Percentiles rank a stretch among this genome's conserved stretches.
These are phyloP conservation scores for Tylopilus plumbeoviolaceoides DNA, from an alignment of 768 basidiomycete genomes.

Conservation along the genomic window DNA sequence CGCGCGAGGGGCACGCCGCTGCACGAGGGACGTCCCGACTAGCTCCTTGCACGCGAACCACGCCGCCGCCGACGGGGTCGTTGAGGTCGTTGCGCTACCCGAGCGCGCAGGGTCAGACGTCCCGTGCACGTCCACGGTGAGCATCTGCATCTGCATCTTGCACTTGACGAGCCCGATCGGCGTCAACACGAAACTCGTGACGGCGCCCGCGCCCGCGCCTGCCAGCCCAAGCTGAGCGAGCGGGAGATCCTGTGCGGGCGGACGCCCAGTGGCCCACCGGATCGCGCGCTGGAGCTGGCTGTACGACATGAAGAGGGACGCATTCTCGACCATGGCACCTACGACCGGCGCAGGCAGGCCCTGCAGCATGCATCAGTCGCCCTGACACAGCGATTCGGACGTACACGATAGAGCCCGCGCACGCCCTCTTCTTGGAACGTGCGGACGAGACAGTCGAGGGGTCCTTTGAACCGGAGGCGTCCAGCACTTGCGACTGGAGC, in stretches of 20 bases:
- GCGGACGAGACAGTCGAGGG: slow-evolving; percentile 79
- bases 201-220: slow-evolving; percentile 81
- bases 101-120: neutral
- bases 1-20: slow-evolving; percentile 34
- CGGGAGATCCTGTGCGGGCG: slow-evolving; percentile 41
- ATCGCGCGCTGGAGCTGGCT: slow-evolving; percentile 66
- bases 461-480: slow-evolving; percentile 76
- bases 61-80: slow-evolving; percentile 87
- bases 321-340: slow-evolving; percentile 92
- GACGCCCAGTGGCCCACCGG: slow-evolving; percentile 38
- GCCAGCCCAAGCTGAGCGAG: slow-evolving; percentile 73
- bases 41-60: slow-evolving; percentile 93
- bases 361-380: slow-evolving; percentile 36
- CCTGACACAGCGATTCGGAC: slow-evolving; percentile 21
- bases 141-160: slow-evolving; percentile 96
- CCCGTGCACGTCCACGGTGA: slow-evolving; percentile 34
- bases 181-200: slow-evolving; percentile 85
- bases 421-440: slow-evolving; percentile 83
- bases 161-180: slow-evolving; percentile 96
- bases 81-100: neutral
- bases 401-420: slow-evolving; percentile 80
- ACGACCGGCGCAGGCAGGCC: slow-evolving; percentile 88
- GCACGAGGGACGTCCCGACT: slow-evolving; percentile 57
- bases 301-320: slow-evolving; percentile 82
- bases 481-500: slow-evolving; percentile 85